These are phyloP conservation scores for Trametes elegans DNA, from an alignment of 768 basidiomycete species.

Conservation along the genomic window DNA sequence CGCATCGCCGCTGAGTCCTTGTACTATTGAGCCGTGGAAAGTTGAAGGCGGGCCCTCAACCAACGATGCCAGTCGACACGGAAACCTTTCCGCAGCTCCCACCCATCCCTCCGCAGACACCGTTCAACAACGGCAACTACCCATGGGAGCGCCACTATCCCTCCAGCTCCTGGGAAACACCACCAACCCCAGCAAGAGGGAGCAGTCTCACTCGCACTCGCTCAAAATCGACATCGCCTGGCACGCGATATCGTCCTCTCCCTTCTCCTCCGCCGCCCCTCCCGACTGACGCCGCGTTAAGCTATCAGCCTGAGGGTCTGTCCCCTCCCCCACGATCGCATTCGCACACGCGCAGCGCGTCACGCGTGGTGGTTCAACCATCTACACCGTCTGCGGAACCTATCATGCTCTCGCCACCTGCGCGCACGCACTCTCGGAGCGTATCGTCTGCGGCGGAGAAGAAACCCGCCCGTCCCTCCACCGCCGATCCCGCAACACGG, in stretches of 20 bases:
- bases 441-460: background rate
- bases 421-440: slow-evolving; percentile 6
- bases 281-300: background rate
- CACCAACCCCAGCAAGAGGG: background rate
- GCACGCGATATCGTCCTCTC: background rate
- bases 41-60: no score
- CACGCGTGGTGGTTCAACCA: slow-evolving; percentile 6
- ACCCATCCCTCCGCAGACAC: slow-evolving; percentile 7
- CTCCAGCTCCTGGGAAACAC: background rate
- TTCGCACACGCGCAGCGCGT: slow-evolving; percentile 8
- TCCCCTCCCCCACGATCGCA: background rate
- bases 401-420: slow-evolving; percentile 8
- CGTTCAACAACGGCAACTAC: background rate
- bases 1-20: no score
- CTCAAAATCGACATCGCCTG: slow-evolving; percentile 8
- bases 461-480: background rate
- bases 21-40: no score
- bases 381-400: slow-evolving; percentile 11
- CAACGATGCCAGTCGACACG: background rate
- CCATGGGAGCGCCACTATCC: slow-evolving; percentile 9
- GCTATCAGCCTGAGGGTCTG: background rate
- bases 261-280: background rate
- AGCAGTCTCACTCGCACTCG: no score
- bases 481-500: background rate
- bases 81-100: background rate